phyloP scores from a whole-genome alignment of 2,329 filamentous ascomycete species.

The Colletotrichum scovillei region DNA sequence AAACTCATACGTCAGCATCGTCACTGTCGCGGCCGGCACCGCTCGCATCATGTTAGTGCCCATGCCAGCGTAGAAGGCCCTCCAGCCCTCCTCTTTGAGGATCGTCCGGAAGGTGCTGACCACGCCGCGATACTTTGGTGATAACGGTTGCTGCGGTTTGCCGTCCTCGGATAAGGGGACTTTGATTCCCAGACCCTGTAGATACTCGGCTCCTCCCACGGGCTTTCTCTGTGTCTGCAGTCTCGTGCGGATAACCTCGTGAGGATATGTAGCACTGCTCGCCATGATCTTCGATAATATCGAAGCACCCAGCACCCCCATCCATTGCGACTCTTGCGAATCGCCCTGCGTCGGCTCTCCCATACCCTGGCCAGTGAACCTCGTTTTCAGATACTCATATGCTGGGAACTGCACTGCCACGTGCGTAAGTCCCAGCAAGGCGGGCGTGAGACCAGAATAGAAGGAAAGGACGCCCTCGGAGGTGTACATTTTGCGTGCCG shows the following conservation, averaged over 20 bases:
- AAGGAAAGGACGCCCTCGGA: conserved; percentile 91
- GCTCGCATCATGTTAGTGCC: conserved; percentile 98
- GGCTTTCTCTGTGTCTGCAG: conserved; percentile 92
- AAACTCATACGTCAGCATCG: conserved; percentile 96
- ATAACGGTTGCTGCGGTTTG: conserved; percentile 43
- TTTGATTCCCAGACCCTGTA: conserved; percentile 62
- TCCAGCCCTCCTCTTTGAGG: conserved; percentile 90
- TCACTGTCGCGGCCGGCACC: conserved; percentile 94
- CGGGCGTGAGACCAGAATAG: conserved; percentile 94
- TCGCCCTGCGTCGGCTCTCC: conserved; percentile 70
- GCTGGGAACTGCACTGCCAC: conserved; percentile 97
- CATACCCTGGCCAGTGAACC: conserved; percentile 91
- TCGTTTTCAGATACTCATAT: conserved; percentile 92
- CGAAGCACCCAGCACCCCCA: conserved; percentile 87
- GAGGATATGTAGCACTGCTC: conserved; percentile 94
- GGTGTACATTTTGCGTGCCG: conserved; percentile 94
- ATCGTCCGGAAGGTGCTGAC: conserved; percentile 87
- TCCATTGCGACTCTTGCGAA: conserved; percentile 75
- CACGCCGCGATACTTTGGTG: conserved; percentile 79
- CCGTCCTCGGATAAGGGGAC: conserved; percentile 44
- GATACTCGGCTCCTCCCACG: conserved; percentile 63
- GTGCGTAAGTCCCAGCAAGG: conserved; percentile 90
- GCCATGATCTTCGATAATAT: conserved; percentile 95
- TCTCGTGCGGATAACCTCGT: conserved; percentile 94
- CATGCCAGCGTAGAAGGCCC: conserved; percentile 96